Evolutionary conservation across 768 basidiomycete species (phyloP).

Genomic region (Pholiota conissans): DNA sequence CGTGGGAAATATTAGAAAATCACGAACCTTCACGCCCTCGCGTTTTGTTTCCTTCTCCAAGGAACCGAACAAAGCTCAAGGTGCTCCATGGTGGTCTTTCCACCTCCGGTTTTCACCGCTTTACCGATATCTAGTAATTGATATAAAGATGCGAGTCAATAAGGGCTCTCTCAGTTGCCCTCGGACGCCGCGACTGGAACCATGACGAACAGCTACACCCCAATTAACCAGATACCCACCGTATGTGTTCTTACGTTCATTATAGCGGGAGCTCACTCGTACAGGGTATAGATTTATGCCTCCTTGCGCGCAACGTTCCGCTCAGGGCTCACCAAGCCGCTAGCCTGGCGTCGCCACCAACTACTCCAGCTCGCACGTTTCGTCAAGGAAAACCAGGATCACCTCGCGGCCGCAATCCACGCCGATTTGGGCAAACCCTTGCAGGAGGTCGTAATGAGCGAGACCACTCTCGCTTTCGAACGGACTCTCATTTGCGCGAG

Average conservation of each 20-base stretch:
- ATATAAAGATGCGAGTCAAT: too few relatives aligned
- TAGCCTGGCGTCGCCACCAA: slow-evolving; percentile 65
- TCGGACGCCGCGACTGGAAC: neutral
- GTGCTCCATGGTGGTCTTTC: too few relatives aligned
- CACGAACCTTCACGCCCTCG: too few relatives aligned
- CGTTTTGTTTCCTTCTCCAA: too few relatives aligned
- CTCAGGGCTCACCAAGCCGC: slow-evolving; percentile 46
- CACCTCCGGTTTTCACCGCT: too few relatives aligned
- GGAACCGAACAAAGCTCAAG: too few relatives aligned
- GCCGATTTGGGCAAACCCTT: slow-evolving; percentile 52
- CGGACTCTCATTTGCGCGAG: slow-evolving; percentile 43
- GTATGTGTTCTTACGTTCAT: slow-evolving; percentile 3
- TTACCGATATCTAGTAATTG: too few relatives aligned
- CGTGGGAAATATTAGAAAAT: too few relatives aligned
- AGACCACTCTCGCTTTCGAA: slow-evolving; percentile 45
- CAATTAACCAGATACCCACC: slow-evolving; percentile 18
- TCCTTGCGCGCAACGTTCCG: slow-evolving; percentile 47
- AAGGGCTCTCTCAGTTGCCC: neutral
- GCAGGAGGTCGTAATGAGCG: slow-evolving; percentile 39
- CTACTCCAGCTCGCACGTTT: slow-evolving; percentile 61
- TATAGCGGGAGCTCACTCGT: neutral
- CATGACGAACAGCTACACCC: slow-evolving; percentile 16
- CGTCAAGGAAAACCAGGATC: slow-evolving; percentile 60
- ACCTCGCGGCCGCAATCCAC: slow-evolving; percentile 45
- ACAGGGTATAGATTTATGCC: slow-evolving; percentile 29